Base-by-base conservation (phyloP, 148 eudicot genomes). In the Selenicereus undatus region DNA sequence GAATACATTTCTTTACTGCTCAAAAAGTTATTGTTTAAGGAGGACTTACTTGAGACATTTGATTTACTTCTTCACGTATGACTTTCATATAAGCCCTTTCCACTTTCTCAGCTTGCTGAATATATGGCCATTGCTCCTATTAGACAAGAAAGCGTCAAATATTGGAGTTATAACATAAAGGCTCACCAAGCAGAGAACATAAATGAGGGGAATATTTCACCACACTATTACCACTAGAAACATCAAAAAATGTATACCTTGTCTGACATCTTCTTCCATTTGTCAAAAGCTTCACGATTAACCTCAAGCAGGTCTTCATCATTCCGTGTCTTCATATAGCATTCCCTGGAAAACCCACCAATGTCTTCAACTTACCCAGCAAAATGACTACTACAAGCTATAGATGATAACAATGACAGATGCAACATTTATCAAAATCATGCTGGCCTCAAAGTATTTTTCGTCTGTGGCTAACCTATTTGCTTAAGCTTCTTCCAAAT, bases 251-350 rank as follows among this genome's bases (percentile, higher is more conserved):
- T 39, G n/a, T 27, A 77, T 82, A 93, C 98, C 91, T 83, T n/a
- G 10, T 51, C 14, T 56, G 91, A 73, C 98, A 92, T 92, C 32
- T 76, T 92, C 86, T 78, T 90, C 96, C 98, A 92, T 62, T 69
- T 85, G 52, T 92, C 85, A 78, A 81, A 84, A 35, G 90, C 96
- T 82, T 87, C 76, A 1, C 85, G 84, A 79, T 93, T 85, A 50
- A 85, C 56, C 75, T 89, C 91, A 72, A 90, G 29, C 51, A 26
- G 62, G 69, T 84, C 60, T 78, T 73, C 85, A 62, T 56, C 91
- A 70, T 82, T 76, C 71, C 86, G 83, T 2, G 79, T 80, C 80
- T 89, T 80, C 27, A 81, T 73, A 84, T 88, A 86, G 42, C 80
- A 83, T 86, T 93, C 96, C 91, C 98, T 93, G 73, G 32, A 84